Base-by-base conservation (phyloP, 768 basidiomycete species). In the Asterophora lycoperdoides region DNA sequence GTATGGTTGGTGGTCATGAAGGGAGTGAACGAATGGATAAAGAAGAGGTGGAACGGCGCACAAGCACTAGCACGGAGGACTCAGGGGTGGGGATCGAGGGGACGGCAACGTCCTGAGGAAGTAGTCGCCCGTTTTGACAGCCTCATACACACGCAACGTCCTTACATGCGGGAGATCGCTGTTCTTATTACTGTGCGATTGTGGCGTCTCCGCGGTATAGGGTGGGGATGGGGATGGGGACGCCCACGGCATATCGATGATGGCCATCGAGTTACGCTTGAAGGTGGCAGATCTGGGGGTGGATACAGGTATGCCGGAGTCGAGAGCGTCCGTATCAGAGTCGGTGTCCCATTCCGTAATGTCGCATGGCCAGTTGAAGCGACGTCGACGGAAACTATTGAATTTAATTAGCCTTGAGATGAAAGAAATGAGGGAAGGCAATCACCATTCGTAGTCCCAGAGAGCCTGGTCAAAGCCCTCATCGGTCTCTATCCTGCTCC, bases 291-390 rank as follows among this genome's bases (percentile, higher is more conserved):
- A 39, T 45, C 44, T 48, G 11, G 52, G 57, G 43, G 44, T 35
- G 48, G 43, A 38, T 41, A 43, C 35, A 39, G 41, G 41, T 57
- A 53, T 61, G 37, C 57, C 36, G 36, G 54, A 50, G 19, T 55
- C 29, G 20, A 32, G 68, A 26, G 61, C 26, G 40, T 61, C 60
- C 46, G 56, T 56, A 52, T 71, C 54, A 50, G 38, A 26, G 30
- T 32, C 30, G 4, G 30, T 32, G 13, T 32, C 30, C 30, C 30
- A 48, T 39, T 44, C 39, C 4, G 68, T 60, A 26, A 64, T 60
- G 37, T 78, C 75, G 34, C 72, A 66, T 5, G 84, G 83, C 84
- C 84, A 87, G 56, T 85, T 79, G 61, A 87, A 79, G 35, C 86
- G 79, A 48, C 69, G 69, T 44, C 84, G 78, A 34, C 80, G 79